Base-by-base conservation (phyloP, 2,329 filamentous ascomycete species). In the Pestalotiopsis sp. region DNA sequence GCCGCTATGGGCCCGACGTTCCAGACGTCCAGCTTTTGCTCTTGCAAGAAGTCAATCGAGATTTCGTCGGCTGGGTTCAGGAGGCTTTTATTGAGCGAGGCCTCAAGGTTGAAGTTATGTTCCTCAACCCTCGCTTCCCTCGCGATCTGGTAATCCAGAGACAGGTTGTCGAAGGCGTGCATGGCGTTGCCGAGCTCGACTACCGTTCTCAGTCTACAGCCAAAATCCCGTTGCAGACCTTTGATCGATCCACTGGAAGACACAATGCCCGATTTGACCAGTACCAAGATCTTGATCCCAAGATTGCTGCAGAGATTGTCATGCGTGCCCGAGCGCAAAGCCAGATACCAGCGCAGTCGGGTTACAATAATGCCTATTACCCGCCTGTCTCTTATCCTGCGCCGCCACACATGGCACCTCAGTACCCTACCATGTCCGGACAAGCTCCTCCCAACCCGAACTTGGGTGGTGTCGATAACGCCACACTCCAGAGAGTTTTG, bases 1-100 rank as follows among this genome's bases (percentile, higher is more conserved):
- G 90, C 68, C 87, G 94, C 68, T 88, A 90, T 68, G 90, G 93
- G 4, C 84, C 87, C 68, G 90, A 96, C 71, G 90, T 98, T 25
- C 95, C 95, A 2, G 94, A 98, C 74, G 92, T 98, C 17, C 94
- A 98, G 78, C 89, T 98, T 38, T 88, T 98, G 36, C 87, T 97
- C 4, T 85, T 95, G 59, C 91, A 95, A 71, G 90, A 94, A 73
- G 86, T 97, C 13, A 89, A 91, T 69, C 86, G 92, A 70, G 91
- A 93, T 68, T 98, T 97, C 75, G 90, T 97, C 64, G 86, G 86
- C 66, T 97, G 93, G 87, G 91, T 97, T 12, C 92, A 97, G 77
- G 87, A 87, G 41, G 87, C 90, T 0, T 97, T 98, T 78, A 86
- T 88, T 68, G 86, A 87, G 41, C 90, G 91, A 67, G 90, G 90